Base-by-base conservation (phyloP, 179 eudicot species). In the Pouteria campechiana region DNA sequence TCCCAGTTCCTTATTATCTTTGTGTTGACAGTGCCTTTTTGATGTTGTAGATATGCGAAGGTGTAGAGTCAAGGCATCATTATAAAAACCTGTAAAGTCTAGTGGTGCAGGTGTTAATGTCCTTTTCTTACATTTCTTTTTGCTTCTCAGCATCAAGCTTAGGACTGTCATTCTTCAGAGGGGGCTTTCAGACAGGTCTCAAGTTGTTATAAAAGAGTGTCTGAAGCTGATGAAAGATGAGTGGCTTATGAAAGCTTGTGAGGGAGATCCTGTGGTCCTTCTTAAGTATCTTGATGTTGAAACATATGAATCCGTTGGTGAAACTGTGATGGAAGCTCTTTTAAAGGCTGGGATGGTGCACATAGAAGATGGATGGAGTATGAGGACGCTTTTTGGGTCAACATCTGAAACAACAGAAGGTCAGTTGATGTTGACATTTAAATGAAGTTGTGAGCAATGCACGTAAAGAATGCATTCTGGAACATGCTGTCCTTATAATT, bases 231-330 rank as follows among this genome's bases (percentile, higher is more conserved):
- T 92, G 65, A 82, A 73, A 60, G 96, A 92, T 54, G 92, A 92
- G 53, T 92, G 99, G 99, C 81, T 92, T 56, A 47, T 70, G 48
- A 87, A 87, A 61, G 69, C 74, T 48, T 87, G 99, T 72, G 75
- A 79, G 25, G 80, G 75, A 55, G 65, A 83, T 50, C 80, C 84
- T 23, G 55, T 82, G 30, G 77, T 66, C 62, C 92, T 92, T 54
- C 94, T 92, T 46, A 92, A 79, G 61, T 92, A 67, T 64, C 85
- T 92, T 50, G 99, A 92, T 67, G 99, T 92, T 18, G 99, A 92
- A 72, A 92, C 99, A 41, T 92, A 87, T 50, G 99, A 92, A 69
- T 34, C 63, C 4, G 82, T 92, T 63, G 96, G 94, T 28, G 84
- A 73, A 54, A 74, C 76, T 21, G 94, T 80, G 29, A 73, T 87